These are phyloP conservation scores for Linderniella brevidens DNA, from an alignment of 257 asterid genomes.

Conservation along the genomic window DNA sequence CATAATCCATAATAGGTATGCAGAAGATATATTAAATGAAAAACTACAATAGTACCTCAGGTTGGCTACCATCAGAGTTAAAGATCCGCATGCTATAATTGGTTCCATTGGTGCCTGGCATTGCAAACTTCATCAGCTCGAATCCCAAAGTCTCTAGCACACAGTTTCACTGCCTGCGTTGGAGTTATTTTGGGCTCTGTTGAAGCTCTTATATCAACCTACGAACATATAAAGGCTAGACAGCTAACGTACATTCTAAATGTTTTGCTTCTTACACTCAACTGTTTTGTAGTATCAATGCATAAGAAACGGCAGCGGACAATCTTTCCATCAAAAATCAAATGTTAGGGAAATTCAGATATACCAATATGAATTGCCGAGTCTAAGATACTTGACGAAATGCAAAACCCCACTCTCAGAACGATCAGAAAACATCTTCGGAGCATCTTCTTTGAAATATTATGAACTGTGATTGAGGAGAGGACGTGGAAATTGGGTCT, in stretches of 20 bases:
- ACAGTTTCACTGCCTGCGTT: constrained; percentile 70
- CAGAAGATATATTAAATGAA: too few relatives aligned
- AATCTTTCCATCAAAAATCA: background rate
- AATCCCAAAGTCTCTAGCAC: constrained; percentile 80
- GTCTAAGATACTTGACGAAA: constrained; percentile 75
- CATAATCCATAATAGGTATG: too few relatives aligned
- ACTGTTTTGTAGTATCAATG: too few relatives aligned
- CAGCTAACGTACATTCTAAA: too few relatives aligned
- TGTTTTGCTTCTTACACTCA: too few relatives aligned
- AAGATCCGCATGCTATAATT: constrained; percentile 90
- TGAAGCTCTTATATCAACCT: constrained; percentile 79
- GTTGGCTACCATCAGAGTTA: constrained; percentile 94
- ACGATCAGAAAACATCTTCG: constrained; percentile 30
- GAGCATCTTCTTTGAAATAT: constrained; percentile 17
- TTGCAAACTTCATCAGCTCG: constrained; percentile 94
- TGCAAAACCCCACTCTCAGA: constrained; percentile 39
- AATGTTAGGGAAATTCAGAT: background rate
- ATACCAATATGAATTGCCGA: constrained; percentile 74
- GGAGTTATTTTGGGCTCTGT: constrained; percentile 66
- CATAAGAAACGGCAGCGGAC: background rate
- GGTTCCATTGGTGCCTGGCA: constrained; percentile 67
- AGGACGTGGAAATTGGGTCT: too few relatives aligned
- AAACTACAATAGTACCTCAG: too few relatives aligned
- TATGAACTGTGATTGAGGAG: too few relatives aligned
- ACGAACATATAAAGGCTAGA: constrained; percentile 6